Conservation (phyloP, 2,329 filamentous ascomycete genomes). For the Fusarium annulatum region DNA sequence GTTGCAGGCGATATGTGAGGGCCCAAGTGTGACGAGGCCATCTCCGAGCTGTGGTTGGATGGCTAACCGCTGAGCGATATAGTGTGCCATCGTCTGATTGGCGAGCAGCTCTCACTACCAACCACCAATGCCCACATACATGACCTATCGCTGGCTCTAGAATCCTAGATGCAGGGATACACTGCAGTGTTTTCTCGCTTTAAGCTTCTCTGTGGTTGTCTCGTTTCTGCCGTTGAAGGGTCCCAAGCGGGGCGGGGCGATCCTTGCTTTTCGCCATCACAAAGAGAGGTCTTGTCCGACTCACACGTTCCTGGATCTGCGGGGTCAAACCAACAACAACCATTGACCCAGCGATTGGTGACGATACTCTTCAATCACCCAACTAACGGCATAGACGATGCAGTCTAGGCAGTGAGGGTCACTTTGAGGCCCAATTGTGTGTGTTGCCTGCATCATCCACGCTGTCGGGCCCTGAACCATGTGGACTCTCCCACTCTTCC, state of each 20-base stretch:
- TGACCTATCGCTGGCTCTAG: constrained; percentile 20
- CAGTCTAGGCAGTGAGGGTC: neutral
- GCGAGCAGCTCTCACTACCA: constrained; percentile 25
- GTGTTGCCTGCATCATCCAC: constrained; percentile 29
- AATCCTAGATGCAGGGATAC: constrained; percentile 20
- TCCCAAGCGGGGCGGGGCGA: constrained; percentile 33
- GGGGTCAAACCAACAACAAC: neutral
- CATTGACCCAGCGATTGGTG: constrained; percentile 11
- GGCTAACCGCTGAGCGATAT: constrained; percentile 53
- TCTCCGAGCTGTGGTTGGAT: constrained; percentile 55
- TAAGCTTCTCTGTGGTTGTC: constrained; percentile 20
- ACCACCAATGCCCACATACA: constrained; percentile 34
- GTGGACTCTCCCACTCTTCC: constrained; percentile 14
- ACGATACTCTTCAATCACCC: constrained; percentile 3
- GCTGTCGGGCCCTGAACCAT: constrained; percentile 28
- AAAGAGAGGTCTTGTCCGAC: constrained; percentile 20
- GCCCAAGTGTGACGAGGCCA: constrained; percentile 37
- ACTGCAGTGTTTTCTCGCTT: constrained; percentile 15
- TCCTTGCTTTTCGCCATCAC: constrained; percentile 18
- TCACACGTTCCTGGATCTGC: constrained; percentile 32
- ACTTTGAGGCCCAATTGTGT: constrained; percentile 39
- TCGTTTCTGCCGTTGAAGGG: neutral
- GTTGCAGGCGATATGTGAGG: constrained; percentile 44
- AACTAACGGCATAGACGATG: constrained; percentile 11
- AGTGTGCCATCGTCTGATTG: constrained; percentile 39